Base-by-base conservation (phyloP, 306 rosid species). In the Lablab purpureus region DNA sequence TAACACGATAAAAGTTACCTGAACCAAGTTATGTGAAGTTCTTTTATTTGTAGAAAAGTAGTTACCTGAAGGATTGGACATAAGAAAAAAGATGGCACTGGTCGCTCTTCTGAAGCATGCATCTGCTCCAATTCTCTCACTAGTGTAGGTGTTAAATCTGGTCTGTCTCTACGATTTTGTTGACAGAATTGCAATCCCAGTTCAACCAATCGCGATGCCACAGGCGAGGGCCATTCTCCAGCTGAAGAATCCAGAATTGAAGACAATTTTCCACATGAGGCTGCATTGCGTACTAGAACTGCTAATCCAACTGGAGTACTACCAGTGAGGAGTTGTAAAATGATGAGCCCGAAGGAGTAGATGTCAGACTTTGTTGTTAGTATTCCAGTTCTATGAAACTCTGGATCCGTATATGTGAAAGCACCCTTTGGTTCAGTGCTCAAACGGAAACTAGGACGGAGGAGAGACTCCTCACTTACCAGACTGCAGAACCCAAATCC, bases 21-120 rank as follows among this genome's bases (percentile, higher is more conserved):
- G 41, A 54, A 67, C 69, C 28, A 36, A 40, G 59, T 73, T 52
- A 30, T 30, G 55, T 37, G 11, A 2, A 66, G 28, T 6, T 79
- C 41, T 74, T 46, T 46, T 28, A 59, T 25, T 34, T 18, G 34
- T 45, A n/a, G 47, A 78, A 49, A 74, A 49, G 68, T 54, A 74
- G 76, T 84, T 32, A 90, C 98, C 91, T 89, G 90, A 83, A 87
- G 92, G 77, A 94, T 90, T 67, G 98, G 96, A 85, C 98, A 94
- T 85, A 90, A 71, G 87, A 89, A 90, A 83, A 88, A 94, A 9
- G 96, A 71, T 75, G 96, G 98, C 62, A 92, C 88, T 0, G 91
- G 87, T 45, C 91, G 87, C 80, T 94, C 97, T 81, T 92, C 94
- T 2, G 92, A 83, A 76, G 46, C 84, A 76, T 89, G 90, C 73